A percentile compares a stretch with the other conserved stretches of the same genome.
These are phyloP conservation scores for Cetraspora pellucida DNA, from an alignment of 192 early-diverging fungal species.

Conservation along the genomic window DNA sequence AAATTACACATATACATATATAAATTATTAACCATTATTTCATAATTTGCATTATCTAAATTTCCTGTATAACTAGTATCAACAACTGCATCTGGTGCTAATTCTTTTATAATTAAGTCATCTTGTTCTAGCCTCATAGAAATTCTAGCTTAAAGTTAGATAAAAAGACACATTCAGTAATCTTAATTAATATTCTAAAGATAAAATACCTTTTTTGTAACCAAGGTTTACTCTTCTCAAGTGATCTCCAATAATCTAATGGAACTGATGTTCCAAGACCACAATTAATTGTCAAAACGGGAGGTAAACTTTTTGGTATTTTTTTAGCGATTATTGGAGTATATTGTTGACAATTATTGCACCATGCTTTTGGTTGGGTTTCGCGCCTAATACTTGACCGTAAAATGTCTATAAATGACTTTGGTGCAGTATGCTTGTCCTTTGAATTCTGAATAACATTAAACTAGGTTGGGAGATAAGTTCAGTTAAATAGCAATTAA, in stretches of 20 bases:
- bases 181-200: conserved; percentile 22
- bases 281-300: conserved; percentile 80
- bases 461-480: not conserved
- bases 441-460: conserved; percentile 31
- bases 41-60: conserved; percentile 56
- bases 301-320: conserved; percentile 65
- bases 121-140: conserved; percentile 50
- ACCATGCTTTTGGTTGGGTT: conserved; percentile 83
- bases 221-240: conserved; percentile 46
- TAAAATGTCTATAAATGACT: conserved; percentile 55
- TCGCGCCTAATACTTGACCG: conserved; percentile 65
- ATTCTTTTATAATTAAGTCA: conserved; percentile 44
- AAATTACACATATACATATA: not conserved
- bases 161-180: not conserved
- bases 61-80: conserved; percentile 34
- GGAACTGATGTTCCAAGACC: conserved; percentile 61
- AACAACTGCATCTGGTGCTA: conserved; percentile 36
- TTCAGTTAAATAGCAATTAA: not conserved
- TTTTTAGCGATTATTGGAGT: conserved; percentile 77
- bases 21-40: conserved; percentile 55
- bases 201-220: conserved; percentile 50
- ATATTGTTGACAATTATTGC: conserved; percentile 79
- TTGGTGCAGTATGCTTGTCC: conserved; percentile 34
- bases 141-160: conserved; percentile 43
- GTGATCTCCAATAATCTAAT: conserved; percentile 51